Evolutionary conservation across 441 rosid genomes (phyloP), one percentile per base, ranked within the genome.

Genomic region (Manihot esculenta): DNA sequence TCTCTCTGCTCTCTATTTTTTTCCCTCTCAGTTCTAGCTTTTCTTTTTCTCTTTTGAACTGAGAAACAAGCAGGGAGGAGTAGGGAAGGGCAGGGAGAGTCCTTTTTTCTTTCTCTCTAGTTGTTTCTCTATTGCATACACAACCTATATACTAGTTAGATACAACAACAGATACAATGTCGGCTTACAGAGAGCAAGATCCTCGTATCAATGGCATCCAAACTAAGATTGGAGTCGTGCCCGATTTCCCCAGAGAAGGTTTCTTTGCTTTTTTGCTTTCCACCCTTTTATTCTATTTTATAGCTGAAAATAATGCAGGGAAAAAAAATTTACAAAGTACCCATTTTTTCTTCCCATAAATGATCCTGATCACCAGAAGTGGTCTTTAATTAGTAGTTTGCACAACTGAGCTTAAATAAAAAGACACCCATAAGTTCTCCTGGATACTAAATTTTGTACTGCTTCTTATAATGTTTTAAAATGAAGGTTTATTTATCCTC

Each of bases 211-310:
- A 75, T 42, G 90, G 83, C 80, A 91, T 95, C 83, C 84, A 91
- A 82, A 78, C 88, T 72, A 86, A 81, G 94, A 95, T 95, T 84
- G 96, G 98, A 33, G 98, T 95, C 64, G 95, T 95, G 77, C 99
- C 99, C 69, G 55, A 93, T 79, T 95, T 95, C 54, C 99, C 98
- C 15, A 89, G 93, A 81, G 81, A 87, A 89, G 99, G 99, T 95
- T 68, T 42, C 49, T 24, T 26, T 45, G 1, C 38, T 23, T 11
- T 62, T 23, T 27, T 61, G 51, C 35, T 53, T 42, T 45, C 27
- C 70, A 60, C 53, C 48, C 3, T 63, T 65, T 58, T 73, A n/a
- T 23, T 72, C 55, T 53, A 17, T 64, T 66, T 71, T 61, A 15
- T 77, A 72, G 70, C 45, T 41, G 44, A 13, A 65, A 68, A 76